Evolutionary conservation across 768 basidiomycete species (phyloP).

Genomic region (Boletus sp.): DNA sequence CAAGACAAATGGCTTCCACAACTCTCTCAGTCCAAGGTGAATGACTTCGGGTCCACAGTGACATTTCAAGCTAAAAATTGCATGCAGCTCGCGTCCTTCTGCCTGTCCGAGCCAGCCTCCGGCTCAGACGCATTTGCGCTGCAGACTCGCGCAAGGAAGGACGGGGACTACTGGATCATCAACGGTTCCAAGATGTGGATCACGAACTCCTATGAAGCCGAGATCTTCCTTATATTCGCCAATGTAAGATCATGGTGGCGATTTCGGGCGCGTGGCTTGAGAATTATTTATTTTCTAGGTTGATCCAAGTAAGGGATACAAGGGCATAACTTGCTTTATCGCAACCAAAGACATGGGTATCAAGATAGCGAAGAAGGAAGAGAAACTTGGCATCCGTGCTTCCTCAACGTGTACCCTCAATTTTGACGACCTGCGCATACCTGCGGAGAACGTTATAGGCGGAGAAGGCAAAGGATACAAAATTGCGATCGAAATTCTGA

Average conservation of each 20-base stretch:
- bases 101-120: conserved; percentile 87
- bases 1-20: conserved; percentile 86
- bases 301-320: conserved; percentile 93
- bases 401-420: conserved; percentile 93
- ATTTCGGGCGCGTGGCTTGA: background rate
- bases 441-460: conserved; percentile 86
- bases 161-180: conserved; percentile 81
- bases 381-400: conserved; percentile 95
- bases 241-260: conserved; percentile 55
- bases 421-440: conserved; percentile 91
- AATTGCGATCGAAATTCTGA: conserved; percentile 94
- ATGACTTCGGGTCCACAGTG: background rate
- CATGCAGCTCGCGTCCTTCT: conserved; percentile 88
- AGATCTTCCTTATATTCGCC: conserved; percentile 92
- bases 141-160: conserved; percentile 87
- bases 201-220: conserved; percentile 91
- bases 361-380: conserved; percentile 97
- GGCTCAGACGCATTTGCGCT: conserved; percentile 98
- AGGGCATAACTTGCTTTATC: conserved; percentile 97
- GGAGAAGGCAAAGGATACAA: conserved; percentile 93
- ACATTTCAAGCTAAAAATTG: background rate
- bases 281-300: conserved; percentile 39
- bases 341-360: conserved; percentile 97
- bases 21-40: conserved; percentile 74
- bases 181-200: conserved; percentile 99